Percentiles rank a stretch among this genome's conserved stretches.
Evolutionary conservation across 768 basidiomycete species (phyloP).

Genomic region (Pleurotus eryngii): DNA sequence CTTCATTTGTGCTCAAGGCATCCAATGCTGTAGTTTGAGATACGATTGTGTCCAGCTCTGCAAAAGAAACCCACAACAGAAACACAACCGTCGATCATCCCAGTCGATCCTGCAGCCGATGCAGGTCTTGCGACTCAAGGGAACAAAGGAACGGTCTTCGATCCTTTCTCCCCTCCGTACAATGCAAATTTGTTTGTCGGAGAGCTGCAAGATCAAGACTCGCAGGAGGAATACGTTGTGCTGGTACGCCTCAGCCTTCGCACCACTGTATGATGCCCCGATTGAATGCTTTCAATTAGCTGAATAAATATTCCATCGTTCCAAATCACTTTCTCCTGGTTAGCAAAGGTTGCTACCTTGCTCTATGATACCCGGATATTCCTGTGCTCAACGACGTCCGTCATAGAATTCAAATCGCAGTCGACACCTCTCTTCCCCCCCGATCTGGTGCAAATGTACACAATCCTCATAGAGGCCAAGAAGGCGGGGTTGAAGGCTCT

Average conservation of each 20-base stretch:
- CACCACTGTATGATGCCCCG: neutral
- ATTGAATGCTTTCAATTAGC: constrained; percentile 31
- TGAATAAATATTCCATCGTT: constrained; percentile 86
- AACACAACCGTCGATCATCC: constrained; percentile 34
- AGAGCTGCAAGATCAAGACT: constrained; percentile 62
- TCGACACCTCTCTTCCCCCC: constrained; percentile 73
- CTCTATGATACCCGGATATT: neutral
- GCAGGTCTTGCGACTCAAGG: constrained; percentile 18
- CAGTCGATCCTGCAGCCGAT: constrained; percentile 20
- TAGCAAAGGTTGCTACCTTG: constrained; percentile 63
- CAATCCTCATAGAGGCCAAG: constrained; percentile 66
- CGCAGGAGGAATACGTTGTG: constrained; percentile 57
- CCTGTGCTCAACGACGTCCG: neutral
- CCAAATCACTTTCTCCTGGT: constrained; percentile 86
- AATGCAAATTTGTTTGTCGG: constrained; percentile 72
- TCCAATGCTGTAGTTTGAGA: constrained; percentile 64
- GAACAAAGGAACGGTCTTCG: constrained; percentile 32
- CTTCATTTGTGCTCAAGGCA: constrained; percentile 2
- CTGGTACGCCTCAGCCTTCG: constrained; percentile 45
- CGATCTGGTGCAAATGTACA: constrained; percentile 76
- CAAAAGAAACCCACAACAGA: constrained; percentile 68
- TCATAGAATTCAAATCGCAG: constrained; percentile 71
- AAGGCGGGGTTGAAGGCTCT: constrained; percentile 59
- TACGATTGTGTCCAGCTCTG: constrained; percentile 81
- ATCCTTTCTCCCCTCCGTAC: constrained; percentile 90